Conservation (phyloP, 208 protist species). For the Porcisia deanei region DNA sequence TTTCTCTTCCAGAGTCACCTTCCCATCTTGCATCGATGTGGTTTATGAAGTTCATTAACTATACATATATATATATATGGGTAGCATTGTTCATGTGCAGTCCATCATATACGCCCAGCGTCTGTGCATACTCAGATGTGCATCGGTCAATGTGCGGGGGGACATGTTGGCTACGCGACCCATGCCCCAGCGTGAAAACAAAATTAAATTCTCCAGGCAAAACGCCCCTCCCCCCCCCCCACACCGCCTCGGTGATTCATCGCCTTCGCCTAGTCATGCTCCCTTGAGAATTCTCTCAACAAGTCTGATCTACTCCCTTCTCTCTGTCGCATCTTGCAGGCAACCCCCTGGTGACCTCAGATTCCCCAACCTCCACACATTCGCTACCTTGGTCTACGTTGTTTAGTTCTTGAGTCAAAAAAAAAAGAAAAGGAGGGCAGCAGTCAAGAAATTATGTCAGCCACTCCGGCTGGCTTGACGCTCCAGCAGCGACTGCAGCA, state of each 20-base stretch:
- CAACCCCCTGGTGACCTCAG: not conserved
- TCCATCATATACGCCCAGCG: too few species aligned
- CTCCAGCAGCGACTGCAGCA: conserved; percentile 20
- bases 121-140: not conserved
- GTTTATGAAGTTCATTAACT: not conserved
- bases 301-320: not conserved
- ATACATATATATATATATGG: not conserved
- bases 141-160: not conserved
- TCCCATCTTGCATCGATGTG: not conserved
- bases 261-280: not conserved
- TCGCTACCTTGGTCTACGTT: not conserved
- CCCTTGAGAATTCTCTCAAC: not conserved
- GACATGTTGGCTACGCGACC: too few species aligned
- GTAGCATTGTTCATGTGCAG: not conserved
- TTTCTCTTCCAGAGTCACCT: too few species aligned
- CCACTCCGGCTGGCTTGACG: not conserved
- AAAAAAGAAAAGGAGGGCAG: too few species aligned
- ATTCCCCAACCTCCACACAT: not conserved
- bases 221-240: not conserved
- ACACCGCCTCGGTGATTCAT: not conserved
- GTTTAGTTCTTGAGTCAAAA: too few species aligned
- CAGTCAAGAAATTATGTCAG: not conserved
- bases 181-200: not conserved
- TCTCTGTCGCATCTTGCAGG: not conserved
- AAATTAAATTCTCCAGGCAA: not conserved